phyloP scores from a whole-genome alignment of 2,329 filamentous ascomycete species.

The Aspergillus fructus region DNA sequence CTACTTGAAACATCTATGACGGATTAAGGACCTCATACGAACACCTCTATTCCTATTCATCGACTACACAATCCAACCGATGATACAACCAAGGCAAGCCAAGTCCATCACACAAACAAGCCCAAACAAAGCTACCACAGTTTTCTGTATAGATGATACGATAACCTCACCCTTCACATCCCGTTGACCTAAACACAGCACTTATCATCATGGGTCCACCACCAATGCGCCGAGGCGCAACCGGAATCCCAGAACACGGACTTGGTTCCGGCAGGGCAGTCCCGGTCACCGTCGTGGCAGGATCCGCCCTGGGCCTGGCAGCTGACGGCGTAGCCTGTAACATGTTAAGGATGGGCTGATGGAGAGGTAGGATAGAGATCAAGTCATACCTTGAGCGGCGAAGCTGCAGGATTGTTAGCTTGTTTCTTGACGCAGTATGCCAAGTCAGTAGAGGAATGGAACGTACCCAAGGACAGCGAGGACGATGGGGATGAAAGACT shows the following conservation, averaged over 20 bases:
- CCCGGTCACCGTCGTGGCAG: slow-evolving; percentile 3
- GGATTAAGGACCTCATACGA: too few species aligned
- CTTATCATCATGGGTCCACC: slow-evolving; percentile 3
- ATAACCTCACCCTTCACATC: too few species aligned
- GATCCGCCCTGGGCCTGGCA: slow-evolving; percentile 2
- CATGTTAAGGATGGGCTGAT: neutral
- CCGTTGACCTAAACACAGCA: neutral
- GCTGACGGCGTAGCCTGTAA: slow-evolving; percentile 3
- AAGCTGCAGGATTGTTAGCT: neutral
- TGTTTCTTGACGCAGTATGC: too few species aligned
- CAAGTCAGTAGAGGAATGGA: neutral
- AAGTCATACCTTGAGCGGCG: slow-evolving; percentile 2
- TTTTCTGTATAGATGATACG: too few species aligned
- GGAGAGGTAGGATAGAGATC: neutral
- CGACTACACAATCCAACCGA: too few species aligned
- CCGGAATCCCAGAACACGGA: slow-evolving; percentile 4
- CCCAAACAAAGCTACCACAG: too few species aligned
- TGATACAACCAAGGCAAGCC: too few species aligned
- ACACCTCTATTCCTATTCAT: too few species aligned
- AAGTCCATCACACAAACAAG: too few species aligned
- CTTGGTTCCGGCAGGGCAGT: neutral
- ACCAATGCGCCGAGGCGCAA: neutral
- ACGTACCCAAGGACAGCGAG: slow-evolving; percentile 2
- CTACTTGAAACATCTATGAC: too few species aligned
- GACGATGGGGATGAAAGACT: neutral